Conservation (phyloP, 805 yeast species). For the Metschnikowia dekortorum region DNA sequence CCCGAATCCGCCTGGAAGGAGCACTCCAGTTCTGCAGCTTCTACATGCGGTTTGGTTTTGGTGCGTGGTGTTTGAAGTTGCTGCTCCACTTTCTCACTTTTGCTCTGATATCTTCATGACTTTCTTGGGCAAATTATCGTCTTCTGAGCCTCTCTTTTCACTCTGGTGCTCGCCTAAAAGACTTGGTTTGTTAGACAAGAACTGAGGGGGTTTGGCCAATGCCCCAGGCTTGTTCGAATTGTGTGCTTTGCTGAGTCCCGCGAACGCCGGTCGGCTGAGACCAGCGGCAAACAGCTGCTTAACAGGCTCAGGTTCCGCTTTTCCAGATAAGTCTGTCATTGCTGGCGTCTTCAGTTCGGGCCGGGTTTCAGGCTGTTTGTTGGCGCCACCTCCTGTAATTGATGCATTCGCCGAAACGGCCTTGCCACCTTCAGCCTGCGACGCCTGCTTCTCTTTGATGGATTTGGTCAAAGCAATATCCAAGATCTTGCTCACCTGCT, state of each 20-base stretch:
- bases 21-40: too few species aligned
- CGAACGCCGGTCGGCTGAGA: constrained; percentile 24
- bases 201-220: constrained; percentile 35
- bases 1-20: too few species aligned
- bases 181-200: constrained; percentile 31
- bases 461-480: constrained; percentile 81
- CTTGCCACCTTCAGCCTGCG: constrained; percentile 15
- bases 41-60: too few species aligned
- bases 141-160: constrained; percentile 12
- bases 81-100: not conserved
- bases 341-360: not conserved
- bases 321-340: not conserved
- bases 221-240: constrained; percentile 29
- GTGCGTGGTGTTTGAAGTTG: too few species aligned
- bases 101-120: constrained; percentile 6
- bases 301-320: constrained; percentile 7
- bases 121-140: constrained; percentile 7
- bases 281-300: constrained; percentile 24
- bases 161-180: constrained; percentile 4
- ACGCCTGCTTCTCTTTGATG: constrained; percentile 41
- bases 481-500: constrained; percentile 70
- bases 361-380: not conserved
- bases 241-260: constrained; percentile 22
- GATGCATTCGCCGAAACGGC: not conserved
- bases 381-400: not conserved